phyloP scores from a whole-genome alignment of 257 asterid species.

The Verbascum thapsus region DNA sequence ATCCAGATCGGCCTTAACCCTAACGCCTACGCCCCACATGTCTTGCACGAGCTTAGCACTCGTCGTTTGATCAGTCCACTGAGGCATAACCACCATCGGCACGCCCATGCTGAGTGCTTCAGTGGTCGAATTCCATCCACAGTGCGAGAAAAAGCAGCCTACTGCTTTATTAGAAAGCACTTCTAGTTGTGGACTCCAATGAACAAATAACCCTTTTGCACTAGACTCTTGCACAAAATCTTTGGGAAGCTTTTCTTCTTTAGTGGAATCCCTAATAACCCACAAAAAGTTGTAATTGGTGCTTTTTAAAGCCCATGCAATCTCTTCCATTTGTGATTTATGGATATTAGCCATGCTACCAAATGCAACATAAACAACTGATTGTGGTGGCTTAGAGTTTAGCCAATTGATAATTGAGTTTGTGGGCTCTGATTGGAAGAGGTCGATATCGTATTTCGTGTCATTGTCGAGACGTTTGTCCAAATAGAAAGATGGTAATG shows the following conservation, averaged over 20 bases:
- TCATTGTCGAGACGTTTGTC: conserved; percentile 58
- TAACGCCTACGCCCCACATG: conserved; percentile 61
- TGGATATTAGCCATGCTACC: conserved; percentile 69
- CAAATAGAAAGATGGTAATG: conserved; percentile 65
- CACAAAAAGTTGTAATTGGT: conserved; percentile 53
- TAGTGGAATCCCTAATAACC: conserved; percentile 49
- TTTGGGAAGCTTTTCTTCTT: conserved; percentile 43
- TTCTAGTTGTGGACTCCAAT: conserved; percentile 68
- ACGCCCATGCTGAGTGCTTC: conserved; percentile 74
- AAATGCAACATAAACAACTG: conserved; percentile 70
- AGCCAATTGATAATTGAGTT: conserved; percentile 50
- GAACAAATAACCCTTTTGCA: conserved; percentile 45
- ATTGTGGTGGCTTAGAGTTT: conserved; percentile 50
- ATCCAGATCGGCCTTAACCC: conserved; percentile 43
- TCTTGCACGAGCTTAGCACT: conserved; percentile 70
- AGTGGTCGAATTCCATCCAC: conserved; percentile 81
- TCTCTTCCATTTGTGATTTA: conserved; percentile 56
- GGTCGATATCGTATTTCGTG: conserved; percentile 50
- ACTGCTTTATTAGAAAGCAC: conserved; percentile 53
- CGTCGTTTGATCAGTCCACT: conserved; percentile 79
- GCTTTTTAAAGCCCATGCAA: conserved; percentile 50
- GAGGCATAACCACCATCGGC: conserved; percentile 83
- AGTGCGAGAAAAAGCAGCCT: conserved; percentile 73
- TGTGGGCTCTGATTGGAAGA: conserved; percentile 44
- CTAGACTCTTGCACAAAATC: conserved; percentile 27